These are phyloP conservation scores for Salmacisia buchloeana DNA, from an alignment of 1,284 basidiomycete genomes.

Conservation along the genomic window DNA sequence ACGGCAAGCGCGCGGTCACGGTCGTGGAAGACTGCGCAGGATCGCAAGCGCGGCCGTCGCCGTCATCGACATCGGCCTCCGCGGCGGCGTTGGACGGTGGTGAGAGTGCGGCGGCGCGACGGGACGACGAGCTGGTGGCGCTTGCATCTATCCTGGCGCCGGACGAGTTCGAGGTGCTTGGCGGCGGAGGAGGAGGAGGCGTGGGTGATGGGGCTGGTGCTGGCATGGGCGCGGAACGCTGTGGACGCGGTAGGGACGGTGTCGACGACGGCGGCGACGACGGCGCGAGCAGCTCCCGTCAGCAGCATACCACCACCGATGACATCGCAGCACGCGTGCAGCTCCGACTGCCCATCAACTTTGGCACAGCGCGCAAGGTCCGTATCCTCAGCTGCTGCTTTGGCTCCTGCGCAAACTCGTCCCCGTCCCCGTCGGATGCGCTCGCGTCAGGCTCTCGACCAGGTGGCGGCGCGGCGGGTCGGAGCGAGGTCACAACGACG, in stretches of 20 bases:
- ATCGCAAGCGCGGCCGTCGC: too few species aligned
- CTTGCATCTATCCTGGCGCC: background rate
- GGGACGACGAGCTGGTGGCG: conserved; percentile 1
- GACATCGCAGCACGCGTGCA: background rate
- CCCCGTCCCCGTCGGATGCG: background rate
- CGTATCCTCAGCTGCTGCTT: background rate
- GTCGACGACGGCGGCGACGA: too few species aligned
- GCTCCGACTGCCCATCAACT: background rate
- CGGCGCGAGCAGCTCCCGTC: background rate
- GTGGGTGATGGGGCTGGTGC: too few species aligned
- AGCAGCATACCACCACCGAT: background rate
- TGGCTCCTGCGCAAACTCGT: background rate
- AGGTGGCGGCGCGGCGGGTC: background rate
- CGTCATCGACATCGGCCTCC: too few species aligned
- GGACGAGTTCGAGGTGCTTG: background rate
- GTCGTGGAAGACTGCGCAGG: too few species aligned
- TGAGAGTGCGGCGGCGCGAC: too few species aligned
- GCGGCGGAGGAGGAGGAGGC: too few species aligned
- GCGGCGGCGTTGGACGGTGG: too few species aligned
- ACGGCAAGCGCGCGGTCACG: too few species aligned
- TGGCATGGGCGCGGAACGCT: too few species aligned
- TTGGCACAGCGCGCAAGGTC: background rate
- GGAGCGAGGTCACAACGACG: conserved; percentile 12
- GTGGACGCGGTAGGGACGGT: too few species aligned
- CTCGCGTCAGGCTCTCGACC: background rate